Evolutionary conservation across 192 early-diverging fungal species (phyloP).

Genomic region (Podila epigama): DNA sequence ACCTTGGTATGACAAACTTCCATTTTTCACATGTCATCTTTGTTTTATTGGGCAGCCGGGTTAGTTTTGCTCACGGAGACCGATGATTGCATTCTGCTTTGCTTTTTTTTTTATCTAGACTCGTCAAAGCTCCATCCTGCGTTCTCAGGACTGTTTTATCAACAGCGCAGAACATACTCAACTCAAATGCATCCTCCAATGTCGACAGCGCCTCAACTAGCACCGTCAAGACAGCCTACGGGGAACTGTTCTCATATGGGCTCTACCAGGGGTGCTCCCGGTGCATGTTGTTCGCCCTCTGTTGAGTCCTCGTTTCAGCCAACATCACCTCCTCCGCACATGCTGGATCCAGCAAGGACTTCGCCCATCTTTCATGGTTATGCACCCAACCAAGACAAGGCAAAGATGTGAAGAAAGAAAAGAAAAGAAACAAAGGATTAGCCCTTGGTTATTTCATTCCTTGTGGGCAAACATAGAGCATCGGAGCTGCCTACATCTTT

Average conservation of each 20-base stretch:
- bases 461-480: too few species aligned
- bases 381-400: slow-evolving; percentile 12
- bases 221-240: background rate
- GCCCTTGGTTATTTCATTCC: too few species aligned
- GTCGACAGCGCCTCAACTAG: background rate
- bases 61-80: background rate
- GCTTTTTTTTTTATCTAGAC: slow-evolving; percentile 1
- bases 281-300: too few species aligned
- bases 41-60: too few species aligned
- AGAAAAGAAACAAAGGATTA: background rate
- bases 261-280: background rate
- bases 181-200: background rate
- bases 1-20: slow-evolving; percentile 11
- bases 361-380: slow-evolving; percentile 39
- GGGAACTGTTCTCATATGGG: background rate
- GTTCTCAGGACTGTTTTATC: slow-evolving; percentile 39
- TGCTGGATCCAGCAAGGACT: slow-evolving; percentile 24
- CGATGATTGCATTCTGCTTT: background rate
- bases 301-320: too few species aligned
- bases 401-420: slow-evolving; percentile 25
- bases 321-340: background rate
- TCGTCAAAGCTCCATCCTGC: slow-evolving; percentile 31
- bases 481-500: too few species aligned
- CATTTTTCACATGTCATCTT: background rate
- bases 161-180: slow-evolving; percentile 16